phyloP scores from a whole-genome alignment of 1,284 basidiomycete species.

The Sphagnurus paluster region DNA sequence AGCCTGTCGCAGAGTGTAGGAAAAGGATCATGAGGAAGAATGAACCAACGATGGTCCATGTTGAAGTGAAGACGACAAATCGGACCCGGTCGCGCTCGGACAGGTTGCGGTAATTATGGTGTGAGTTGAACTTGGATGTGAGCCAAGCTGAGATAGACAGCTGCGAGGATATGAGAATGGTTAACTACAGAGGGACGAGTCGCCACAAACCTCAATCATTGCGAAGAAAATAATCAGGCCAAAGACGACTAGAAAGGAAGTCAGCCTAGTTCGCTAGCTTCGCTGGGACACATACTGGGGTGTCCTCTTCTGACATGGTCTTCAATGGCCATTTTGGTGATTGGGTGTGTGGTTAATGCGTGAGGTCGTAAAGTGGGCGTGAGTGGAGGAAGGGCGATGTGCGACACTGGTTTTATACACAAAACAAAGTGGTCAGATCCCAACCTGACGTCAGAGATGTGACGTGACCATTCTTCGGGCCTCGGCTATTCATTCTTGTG shows the following conservation, averaged over 20 bases:
- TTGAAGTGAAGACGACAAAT: constrained; percentile 65
- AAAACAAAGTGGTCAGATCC: constrained; percentile 15
- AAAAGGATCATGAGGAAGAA: constrained; percentile 56
- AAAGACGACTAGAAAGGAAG: constrained; percentile 20
- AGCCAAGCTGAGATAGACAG: constrained; percentile 72
- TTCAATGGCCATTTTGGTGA: constrained; percentile 36
- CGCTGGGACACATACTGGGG: constrained; percentile 40
- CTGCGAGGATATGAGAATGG: constrained; percentile 32
- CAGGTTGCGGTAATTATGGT: constrained; percentile 51
- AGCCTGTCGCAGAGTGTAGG: constrained; percentile 43
- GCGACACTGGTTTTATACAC: background rate
- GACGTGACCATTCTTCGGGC: too few relatives aligned
- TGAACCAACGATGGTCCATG: constrained; percentile 67
- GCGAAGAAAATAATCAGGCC: constrained; percentile 1
- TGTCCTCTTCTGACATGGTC: constrained; percentile 48
- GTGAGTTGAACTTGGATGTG: constrained; percentile 51
- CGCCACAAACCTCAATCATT: constrained; percentile 7
- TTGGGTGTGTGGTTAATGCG: background rate
- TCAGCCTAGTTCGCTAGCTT: background rate
- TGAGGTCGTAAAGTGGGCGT: constrained; percentile 6
- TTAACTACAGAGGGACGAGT: background rate
- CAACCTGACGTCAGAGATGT: constrained; percentile 15
- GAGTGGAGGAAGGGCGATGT: background rate
- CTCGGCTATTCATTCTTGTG: too few relatives aligned
- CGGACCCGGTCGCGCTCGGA: constrained; percentile 60